phyloP scores from a whole-genome alignment of 75 land plant species.

The Selaginella moellendorffii region DNA sequence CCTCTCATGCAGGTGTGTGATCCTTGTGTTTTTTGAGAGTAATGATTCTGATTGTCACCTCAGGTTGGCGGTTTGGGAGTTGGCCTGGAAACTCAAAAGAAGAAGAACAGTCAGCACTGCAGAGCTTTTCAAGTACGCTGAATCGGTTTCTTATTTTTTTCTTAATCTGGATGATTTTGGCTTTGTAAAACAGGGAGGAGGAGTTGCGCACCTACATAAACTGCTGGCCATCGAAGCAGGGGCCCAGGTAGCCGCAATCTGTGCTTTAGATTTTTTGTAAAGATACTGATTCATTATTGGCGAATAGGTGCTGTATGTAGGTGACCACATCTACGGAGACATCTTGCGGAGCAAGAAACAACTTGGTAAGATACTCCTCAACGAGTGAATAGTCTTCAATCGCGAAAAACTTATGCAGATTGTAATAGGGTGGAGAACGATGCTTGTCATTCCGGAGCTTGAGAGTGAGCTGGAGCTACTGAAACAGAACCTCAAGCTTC shows the following conservation, averaged over 20 bases:
- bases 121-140: slow-evolving; percentile 66
- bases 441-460: slow-evolving; percentile 99
- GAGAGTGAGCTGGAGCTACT: slow-evolving; percentile 74
- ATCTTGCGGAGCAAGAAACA: slow-evolving; percentile 96
- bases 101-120: slow-evolving; percentile 31
- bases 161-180: not conserved
- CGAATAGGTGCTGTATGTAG: slow-evolving; percentile 85
- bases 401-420: not conserved
- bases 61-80: slow-evolving; percentile 52
- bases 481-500: slow-evolving; percentile 31
- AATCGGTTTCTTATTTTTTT: too few relatives aligned
- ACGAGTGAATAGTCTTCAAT: not conserved
- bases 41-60: not conserved
- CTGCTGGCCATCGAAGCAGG: slow-evolving; percentile 80
- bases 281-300: not conserved
- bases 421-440: slow-evolving; percentile 87
- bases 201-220: slow-evolving; percentile 86
- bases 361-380: slow-evolving; percentile 38
- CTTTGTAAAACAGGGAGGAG: slow-evolving; percentile 58
- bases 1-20: slow-evolving; percentile 59
- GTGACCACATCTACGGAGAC: slow-evolving; percentile 98
- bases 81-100: slow-evolving; percentile 1
- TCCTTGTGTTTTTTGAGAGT: slow-evolving; percentile 4
- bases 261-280: not conserved
- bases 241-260: slow-evolving; percentile 56